phyloP scores from a whole-genome alignment of 768 basidiomycete species.

The Boletus rubroflammeus region DNA sequence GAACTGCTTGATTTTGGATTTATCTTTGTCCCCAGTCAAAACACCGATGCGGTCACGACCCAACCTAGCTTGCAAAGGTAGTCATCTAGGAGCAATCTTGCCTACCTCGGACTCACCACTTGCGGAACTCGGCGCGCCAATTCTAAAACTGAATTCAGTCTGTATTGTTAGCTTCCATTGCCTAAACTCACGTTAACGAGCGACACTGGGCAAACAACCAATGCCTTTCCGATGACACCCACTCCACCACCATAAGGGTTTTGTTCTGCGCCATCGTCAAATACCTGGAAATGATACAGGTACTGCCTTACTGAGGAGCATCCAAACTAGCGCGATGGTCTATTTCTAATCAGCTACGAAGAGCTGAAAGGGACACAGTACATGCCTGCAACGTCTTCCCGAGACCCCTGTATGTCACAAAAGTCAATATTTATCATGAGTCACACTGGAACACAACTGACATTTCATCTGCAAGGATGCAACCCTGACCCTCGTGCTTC shows the following conservation, averaged over 20 bases:
- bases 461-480: slow-evolving; percentile 98
- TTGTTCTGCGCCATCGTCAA: slow-evolving; percentile 54
- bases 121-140: slow-evolving; percentile 93
- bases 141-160: slow-evolving; percentile 48
- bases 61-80: slow-evolving; percentile 36
- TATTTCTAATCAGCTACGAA: slow-evolving; percentile 12
- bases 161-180: neutral
- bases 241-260: slow-evolving; percentile 64
- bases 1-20: slow-evolving; percentile 62
- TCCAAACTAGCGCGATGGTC: slow-evolving; percentile 93
- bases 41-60: slow-evolving; percentile 55
- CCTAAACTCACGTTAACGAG: slow-evolving; percentile 64
- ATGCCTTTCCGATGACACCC: slow-evolving; percentile 66
- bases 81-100: neutral
- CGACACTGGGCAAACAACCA: slow-evolving; percentile 94
- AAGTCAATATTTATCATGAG: slow-evolving; percentile 9
- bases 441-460: slow-evolving; percentile 28
- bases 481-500: slow-evolving; percentile 88
- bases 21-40: slow-evolving; percentile 57
- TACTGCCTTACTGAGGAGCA: slow-evolving; percentile 70
- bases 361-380: neutral
- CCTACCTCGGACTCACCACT: slow-evolving; percentile 64
- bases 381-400: slow-evolving; percentile 89
- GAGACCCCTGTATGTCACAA: slow-evolving; percentile 64
- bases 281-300: slow-evolving; percentile 1